phyloP scores from a whole-genome alignment of 2,329 filamentous ascomycete species.

The Hirsutella rhossiliensis region DNA sequence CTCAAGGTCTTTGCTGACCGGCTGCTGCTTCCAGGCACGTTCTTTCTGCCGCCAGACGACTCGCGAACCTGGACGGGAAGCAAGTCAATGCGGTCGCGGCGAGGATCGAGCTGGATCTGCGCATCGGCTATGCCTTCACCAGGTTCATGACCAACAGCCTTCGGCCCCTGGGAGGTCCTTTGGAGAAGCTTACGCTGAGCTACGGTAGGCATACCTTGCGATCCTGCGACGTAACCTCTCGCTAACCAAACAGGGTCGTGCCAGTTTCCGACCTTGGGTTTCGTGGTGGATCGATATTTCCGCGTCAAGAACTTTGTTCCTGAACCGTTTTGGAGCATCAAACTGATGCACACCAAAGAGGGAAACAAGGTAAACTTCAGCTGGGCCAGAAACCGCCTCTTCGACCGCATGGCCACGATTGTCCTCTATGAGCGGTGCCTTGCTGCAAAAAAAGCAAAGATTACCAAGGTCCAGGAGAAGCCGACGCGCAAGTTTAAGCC shows the following conservation, averaged over 20 bases:
- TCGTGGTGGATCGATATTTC: constrained; percentile 93
- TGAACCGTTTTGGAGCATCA: constrained; percentile 88
- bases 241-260: constrained; percentile 53
- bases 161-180: constrained; percentile 54
- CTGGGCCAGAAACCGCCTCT: constrained; percentile 74
- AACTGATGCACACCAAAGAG: constrained; percentile 66
- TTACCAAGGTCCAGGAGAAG: constrained; percentile 79
- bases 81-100: constrained; percentile 82
- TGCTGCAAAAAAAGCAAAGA: constrained; percentile 59
- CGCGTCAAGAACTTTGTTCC: constrained; percentile 88
- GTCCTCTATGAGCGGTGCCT: constrained; percentile 83
- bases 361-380: constrained; percentile 69
- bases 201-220: constrained; percentile 49
- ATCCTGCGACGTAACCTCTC: not conserved
- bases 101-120: constrained; percentile 82
- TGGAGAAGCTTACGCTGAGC: constrained; percentile 59
- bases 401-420: constrained; percentile 71
- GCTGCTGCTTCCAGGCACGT: constrained; percentile 53
- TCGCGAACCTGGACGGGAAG: constrained; percentile 67
- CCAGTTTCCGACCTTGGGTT: constrained; percentile 92
- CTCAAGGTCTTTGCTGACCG: not conserved
- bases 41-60: constrained; percentile 65
- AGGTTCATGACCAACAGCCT: constrained; percentile 73
- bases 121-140: constrained; percentile 88
- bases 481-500: constrained; percentile 92